These are phyloP conservation scores for Erigeron canadensis DNA, from an alignment of 129 eudicot genomes.

Conservation along the genomic window DNA sequence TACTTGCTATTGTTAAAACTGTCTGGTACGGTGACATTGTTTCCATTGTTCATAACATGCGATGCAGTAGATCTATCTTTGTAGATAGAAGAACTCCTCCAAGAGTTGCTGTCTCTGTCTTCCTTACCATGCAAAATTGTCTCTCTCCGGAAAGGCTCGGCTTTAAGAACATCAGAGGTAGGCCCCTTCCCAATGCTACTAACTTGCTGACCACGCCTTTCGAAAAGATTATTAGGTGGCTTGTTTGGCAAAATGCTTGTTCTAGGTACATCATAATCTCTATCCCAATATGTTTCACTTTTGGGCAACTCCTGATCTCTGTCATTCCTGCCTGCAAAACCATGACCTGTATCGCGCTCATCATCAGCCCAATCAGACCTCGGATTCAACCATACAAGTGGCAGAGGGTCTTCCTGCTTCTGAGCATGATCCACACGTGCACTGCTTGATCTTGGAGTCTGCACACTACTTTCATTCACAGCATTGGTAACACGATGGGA, in stretches of 20 bases:
- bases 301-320: slow-evolving; percentile 57
- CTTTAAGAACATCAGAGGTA: slow-evolving; percentile 49
- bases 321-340: slow-evolving; percentile 39
- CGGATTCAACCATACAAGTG: slow-evolving; percentile 66
- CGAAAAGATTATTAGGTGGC: slow-evolving; percentile 48
- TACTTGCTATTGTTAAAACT: slow-evolving; percentile 48
- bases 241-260: slow-evolving; percentile 58
- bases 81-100: slow-evolving; percentile 53
- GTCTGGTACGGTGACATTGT: slow-evolving; percentile 28
- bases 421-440: slow-evolving; percentile 41
- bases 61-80: slow-evolving; percentile 40
- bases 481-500: slow-evolving; percentile 36
- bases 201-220: slow-evolving; percentile 45
- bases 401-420: slow-evolving; percentile 69
- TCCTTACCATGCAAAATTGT: slow-evolving; percentile 43
- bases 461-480: slow-evolving; percentile 34
- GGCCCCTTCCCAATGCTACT: slow-evolving; percentile 45
- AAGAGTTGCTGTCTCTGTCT: slow-evolving; percentile 52
- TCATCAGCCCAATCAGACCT: slow-evolving; percentile 99
- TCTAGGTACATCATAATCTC: slow-evolving; percentile 76
- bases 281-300: slow-evolving; percentile 75
- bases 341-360: slow-evolving; percentile 89
- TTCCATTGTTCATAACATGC: slow-evolving; percentile 36
- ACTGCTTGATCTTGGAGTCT: slow-evolving; percentile 33
- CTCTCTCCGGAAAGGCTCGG: slow-evolving; percentile 49